phyloP scores from a whole-genome alignment of 805 yeast species.

The Scheffersomyces amazonensis region DNA sequence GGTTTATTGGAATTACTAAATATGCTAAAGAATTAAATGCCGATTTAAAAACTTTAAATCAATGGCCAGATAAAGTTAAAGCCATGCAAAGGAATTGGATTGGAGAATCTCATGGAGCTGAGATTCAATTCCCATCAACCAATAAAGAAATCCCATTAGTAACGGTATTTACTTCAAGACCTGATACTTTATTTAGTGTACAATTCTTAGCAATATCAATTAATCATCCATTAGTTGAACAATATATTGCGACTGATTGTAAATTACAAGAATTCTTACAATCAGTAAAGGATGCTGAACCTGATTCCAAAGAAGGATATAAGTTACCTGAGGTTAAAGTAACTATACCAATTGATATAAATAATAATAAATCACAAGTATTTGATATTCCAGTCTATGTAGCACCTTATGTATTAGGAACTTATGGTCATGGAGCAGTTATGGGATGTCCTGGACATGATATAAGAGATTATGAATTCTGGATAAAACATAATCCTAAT shows the following conservation, averaged over 20 bases:
- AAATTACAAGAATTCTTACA: constrained; percentile 41
- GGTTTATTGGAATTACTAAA: constrained; percentile 90
- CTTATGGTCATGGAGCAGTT: constrained; percentile 90
- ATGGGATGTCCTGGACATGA: constrained; percentile 99
- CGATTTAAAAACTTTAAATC: constrained; percentile 58
- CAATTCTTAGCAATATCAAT: constrained; percentile 79
- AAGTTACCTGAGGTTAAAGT: constrained; percentile 43
- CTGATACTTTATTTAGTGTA: constrained; percentile 82
- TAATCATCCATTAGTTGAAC: constrained; percentile 59
- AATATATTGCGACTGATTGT: constrained; percentile 34
- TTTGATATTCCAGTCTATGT: constrained; percentile 69
- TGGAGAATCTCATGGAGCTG: constrained; percentile 81
- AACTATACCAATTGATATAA: constrained; percentile 56
- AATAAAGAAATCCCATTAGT: constrained; percentile 23
- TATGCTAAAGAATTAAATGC: constrained; percentile 65
- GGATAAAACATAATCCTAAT: constrained; percentile 60
- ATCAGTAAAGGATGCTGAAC: constrained; percentile 42
- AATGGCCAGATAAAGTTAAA: constrained; percentile 90
- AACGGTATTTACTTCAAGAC: constrained; percentile 78
- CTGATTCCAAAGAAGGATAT: constrained; percentile 52
- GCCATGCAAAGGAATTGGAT: constrained; percentile 95
- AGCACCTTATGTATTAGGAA: constrained; percentile 85
- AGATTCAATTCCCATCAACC: constrained; percentile 48
- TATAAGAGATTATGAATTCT: constrained; percentile 75
- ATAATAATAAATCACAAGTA: constrained; percentile 10